These are phyloP conservation scores for Pseudogymnoascus sp. DNA, from an alignment of 2,329 filamentous ascomycete species.

Conservation along the genomic window DNA sequence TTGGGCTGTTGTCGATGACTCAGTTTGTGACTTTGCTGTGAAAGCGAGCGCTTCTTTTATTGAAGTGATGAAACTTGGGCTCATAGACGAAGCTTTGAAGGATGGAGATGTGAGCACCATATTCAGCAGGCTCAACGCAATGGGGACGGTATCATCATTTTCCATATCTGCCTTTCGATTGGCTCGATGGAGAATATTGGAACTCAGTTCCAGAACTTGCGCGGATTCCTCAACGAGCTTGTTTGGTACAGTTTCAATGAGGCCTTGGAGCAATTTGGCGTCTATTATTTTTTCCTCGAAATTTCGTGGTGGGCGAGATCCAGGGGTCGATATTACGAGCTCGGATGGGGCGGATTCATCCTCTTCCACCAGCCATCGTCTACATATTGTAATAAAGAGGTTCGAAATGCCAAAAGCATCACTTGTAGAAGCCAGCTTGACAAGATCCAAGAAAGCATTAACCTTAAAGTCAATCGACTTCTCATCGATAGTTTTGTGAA, in stretches of 20 bases:
- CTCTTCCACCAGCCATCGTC: conserved; percentile 44
- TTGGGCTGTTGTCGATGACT: conserved; percentile 45
- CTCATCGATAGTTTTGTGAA: conserved; percentile 13
- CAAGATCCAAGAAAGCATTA: conserved; percentile 40
- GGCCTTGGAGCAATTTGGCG: conserved; percentile 55
- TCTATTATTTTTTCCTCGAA: conserved; percentile 46
- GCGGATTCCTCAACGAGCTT: conserved; percentile 57
- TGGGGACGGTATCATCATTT: conserved; percentile 40
- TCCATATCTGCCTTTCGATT: conserved; percentile 32
- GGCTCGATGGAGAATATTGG: conserved; percentile 45
- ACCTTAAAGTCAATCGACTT: conserved; percentile 41
- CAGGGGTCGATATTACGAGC: conserved; percentile 17
- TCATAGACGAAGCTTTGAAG: conserved; percentile 43
- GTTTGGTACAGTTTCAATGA: conserved; percentile 57
- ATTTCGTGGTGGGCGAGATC: conserved; percentile 23
- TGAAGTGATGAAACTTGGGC: conserved; percentile 32
- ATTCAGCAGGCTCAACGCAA: conserved; percentile 55
- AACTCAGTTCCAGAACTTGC: conserved; percentile 57
- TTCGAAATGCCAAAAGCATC: conserved; percentile 42
- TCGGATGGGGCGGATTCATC: conserved; percentile 12
- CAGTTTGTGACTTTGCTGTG: conserved; percentile 32
- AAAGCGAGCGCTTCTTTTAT: conserved; percentile 43
- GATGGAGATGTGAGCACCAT: conserved; percentile 50
- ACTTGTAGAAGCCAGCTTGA: conserved; percentile 33
- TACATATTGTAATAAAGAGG: conserved; percentile 53